phyloP scores from a whole-genome alignment of 768 basidiomycete genomes.

The Collybiopsis confluens region DNA sequence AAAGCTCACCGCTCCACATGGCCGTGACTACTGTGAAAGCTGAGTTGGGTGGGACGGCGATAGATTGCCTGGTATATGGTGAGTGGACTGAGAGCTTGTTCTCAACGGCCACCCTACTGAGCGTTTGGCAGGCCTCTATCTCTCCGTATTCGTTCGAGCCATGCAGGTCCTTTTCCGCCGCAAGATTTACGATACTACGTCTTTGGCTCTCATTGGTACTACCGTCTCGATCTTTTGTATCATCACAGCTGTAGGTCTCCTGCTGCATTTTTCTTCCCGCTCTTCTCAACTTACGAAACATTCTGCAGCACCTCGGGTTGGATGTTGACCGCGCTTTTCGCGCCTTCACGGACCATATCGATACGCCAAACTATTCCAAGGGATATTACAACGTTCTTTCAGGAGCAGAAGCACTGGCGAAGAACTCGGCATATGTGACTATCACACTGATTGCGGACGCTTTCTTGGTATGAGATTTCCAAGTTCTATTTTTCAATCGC shows the following conservation, averaged over 20 bases:
- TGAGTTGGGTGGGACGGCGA: background rate
- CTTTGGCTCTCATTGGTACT: background rate
- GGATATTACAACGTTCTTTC: constrained; percentile 4
- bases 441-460: constrained; percentile 7
- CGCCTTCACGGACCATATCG: constrained; percentile 5
- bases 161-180: constrained; percentile 1
- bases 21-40: constrained; percentile 2
- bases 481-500: too few relatives aligned
- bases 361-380: constrained; percentile 3
- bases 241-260: constrained; percentile 4
- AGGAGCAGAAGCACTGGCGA: constrained; percentile 5
- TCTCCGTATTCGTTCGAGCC: constrained; percentile 4
- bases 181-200: background rate
- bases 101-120: background rate
- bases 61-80: constrained; percentile 2
- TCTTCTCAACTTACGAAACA: background rate
- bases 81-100: background rate
- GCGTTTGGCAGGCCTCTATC: background rate
- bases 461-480: background rate
- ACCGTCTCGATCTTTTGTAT: constrained; percentile 2
- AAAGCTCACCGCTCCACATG: background rate
- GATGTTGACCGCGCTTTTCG: constrained; percentile 7
- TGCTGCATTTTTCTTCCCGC: too few relatives aligned
- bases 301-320: constrained; percentile 1
- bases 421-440: constrained; percentile 8